A percentile compares a stretch with the other conserved stretches of the same genome.
Conservation (phyloP, 2,329 filamentous ascomycete genomes). For the Beauveria rudraprayagi region DNA sequence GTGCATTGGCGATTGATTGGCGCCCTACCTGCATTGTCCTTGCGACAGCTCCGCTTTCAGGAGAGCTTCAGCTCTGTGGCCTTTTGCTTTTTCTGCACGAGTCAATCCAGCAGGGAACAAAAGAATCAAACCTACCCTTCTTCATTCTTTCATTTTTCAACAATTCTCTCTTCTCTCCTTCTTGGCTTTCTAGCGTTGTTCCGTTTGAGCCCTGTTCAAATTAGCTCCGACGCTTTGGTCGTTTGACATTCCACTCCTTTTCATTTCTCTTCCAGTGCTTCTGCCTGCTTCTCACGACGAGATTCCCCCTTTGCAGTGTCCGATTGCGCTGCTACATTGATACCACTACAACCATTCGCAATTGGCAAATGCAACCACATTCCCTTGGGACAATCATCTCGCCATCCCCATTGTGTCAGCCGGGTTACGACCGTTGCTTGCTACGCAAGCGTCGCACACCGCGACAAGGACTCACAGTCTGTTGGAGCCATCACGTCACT, state of each 20-base stretch:
- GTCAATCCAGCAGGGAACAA: neutral
- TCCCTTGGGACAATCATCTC: neutral
- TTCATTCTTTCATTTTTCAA: neutral
- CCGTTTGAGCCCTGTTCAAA: neutral
- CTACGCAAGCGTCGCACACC: neutral
- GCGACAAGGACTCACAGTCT: neutral
- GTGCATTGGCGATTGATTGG: neutral
- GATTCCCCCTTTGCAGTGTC: neutral
- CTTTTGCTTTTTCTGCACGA: neutral
- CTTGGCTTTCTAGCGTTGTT: neutral
- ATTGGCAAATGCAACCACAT: neutral
- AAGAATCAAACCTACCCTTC: too few relatives aligned
- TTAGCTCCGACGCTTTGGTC: slow-evolving; percentile 1
- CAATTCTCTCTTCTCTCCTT: neutral
- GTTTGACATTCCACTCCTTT: slow-evolving; percentile 4
- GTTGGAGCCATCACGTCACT: neutral
- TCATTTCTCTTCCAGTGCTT: neutral
- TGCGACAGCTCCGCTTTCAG: slow-evolving; percentile 1
- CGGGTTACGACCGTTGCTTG: neutral
- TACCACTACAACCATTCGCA: neutral
- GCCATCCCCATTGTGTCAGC: neutral
- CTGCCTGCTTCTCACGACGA: neutral
- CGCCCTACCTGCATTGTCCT: neutral
- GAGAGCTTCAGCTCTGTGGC: neutral
- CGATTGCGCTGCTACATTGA: neutral